Conservation (phyloP, 129 eudicot genomes). For the Gnaphalium uliginosum region DNA sequence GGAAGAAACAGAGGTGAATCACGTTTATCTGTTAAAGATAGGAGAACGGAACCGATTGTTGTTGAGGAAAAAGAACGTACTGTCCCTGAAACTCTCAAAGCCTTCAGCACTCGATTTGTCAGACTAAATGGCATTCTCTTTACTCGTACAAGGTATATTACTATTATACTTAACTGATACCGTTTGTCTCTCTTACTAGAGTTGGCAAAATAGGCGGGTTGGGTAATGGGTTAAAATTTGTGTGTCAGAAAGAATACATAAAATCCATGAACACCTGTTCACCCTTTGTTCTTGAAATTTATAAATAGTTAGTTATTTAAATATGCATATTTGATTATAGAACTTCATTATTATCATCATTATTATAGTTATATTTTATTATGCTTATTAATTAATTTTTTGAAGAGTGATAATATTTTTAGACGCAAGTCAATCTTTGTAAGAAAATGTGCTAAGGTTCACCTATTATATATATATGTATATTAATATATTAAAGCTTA, state of each 20-base stretch:
- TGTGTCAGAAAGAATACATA: background rate
- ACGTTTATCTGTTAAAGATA: constrained; percentile 52
- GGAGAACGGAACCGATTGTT: constrained; percentile 39
- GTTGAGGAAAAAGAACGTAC: constrained; percentile 46
- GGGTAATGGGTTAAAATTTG: background rate
- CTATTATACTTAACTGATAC: background rate
- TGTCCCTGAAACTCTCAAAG: constrained; percentile 51
- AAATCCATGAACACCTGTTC: background rate
- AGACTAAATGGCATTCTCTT: constrained; percentile 91
- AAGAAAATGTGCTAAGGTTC: background rate
- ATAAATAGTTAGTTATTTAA: background rate
- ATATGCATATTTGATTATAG: background rate
- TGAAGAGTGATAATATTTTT: background rate
- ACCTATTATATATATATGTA: background rate
- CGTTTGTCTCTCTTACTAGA: background rate
- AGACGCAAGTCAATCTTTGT: too few relatives aligned
- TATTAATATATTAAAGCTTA: background rate
- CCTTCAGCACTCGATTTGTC: constrained; percentile 65
- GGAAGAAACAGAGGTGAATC: constrained; percentile 74
- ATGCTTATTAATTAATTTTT: background rate
- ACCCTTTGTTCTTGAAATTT: background rate
- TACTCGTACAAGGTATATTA: constrained; percentile 84
- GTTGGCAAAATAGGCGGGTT: background rate
- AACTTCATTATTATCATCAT: background rate
- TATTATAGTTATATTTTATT: background rate